phyloP scores from a whole-genome alignment of 306 rosid genomes.

The Rosa chinensis region DNA sequence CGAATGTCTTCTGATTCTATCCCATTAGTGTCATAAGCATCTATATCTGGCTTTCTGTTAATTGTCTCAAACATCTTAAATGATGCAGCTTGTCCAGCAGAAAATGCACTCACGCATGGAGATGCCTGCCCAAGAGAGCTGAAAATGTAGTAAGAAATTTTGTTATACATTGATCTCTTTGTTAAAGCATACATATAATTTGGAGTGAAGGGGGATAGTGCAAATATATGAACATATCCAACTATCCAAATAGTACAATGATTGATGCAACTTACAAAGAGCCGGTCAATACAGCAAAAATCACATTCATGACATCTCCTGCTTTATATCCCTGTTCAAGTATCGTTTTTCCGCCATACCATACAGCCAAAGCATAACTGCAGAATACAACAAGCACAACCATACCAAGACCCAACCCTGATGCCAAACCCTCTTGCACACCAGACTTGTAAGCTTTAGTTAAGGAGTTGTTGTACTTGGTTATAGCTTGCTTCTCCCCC shows the following conservation, averaged over 20 bases:
- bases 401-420: conserved; percentile 17
- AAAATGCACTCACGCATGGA: conserved; percentile 26
- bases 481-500: conserved; percentile 21
- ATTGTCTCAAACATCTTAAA: neutral
- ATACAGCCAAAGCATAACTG: conserved; percentile 27
- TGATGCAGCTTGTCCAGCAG: neutral
- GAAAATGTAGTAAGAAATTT: neutral
- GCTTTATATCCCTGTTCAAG: conserved; percentile 8
- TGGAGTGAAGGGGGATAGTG: no score
- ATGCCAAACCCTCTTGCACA: conserved; percentile 1
- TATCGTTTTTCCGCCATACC: neutral
- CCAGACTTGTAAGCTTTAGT: conserved; percentile 16
- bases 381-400: conserved; percentile 14
- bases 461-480: conserved; percentile 9
- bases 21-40: neutral
- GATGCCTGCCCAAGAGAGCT: conserved; percentile 29
- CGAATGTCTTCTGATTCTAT: neutral
- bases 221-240: neutral
- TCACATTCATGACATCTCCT: conserved; percentile 22
- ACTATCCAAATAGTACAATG: neutral
- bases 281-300: conserved; percentile 19
- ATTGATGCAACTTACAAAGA: conserved; percentile 13
- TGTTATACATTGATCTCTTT: neutral
- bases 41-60: conserved; percentile 2
- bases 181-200: no score